Evolutionary conservation across 495 filamentous ascomycete species (phyloP).

Genomic region (Xylaria acuta): DNA sequence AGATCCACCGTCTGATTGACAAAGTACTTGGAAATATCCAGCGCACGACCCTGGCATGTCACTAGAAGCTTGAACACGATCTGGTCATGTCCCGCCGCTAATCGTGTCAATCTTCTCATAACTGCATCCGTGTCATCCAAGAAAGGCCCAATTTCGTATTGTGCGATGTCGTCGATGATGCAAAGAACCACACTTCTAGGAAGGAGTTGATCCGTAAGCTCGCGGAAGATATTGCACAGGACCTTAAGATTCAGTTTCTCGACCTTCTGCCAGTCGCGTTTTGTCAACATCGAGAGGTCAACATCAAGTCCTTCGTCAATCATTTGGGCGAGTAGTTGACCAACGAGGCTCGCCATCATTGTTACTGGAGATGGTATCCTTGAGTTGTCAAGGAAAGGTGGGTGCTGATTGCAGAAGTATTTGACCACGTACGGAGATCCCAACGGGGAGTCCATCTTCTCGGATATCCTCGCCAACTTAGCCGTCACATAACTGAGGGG

Average conservation of each 20-base stretch:
- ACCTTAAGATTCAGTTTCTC: conserved; percentile 1
- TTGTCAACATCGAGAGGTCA: neutral
- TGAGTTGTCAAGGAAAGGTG: neutral
- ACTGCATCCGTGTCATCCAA: neutral
- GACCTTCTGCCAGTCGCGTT: neutral
- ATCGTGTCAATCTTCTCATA: conserved; percentile 1
- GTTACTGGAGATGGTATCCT: neutral
- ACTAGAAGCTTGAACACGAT: conserved; percentile 22
- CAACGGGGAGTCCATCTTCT: neutral
- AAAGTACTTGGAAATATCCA: conserved; percentile 17
- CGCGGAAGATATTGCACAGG: neutral
- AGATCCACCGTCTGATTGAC: conserved; percentile 10
- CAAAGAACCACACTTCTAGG: conserved; percentile 14
- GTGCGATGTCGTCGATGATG: conserved; percentile 13
- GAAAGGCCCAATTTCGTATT: conserved; percentile 8
- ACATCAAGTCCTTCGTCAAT: neutral
- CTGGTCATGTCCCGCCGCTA: neutral
- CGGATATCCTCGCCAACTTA: conserved; percentile 9
- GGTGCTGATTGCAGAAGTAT: conserved; percentile 22
- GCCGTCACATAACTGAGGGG: conserved; percentile 11
- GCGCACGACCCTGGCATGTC: conserved; percentile 14
- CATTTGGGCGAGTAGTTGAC: conserved; percentile 21
- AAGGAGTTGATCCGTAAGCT: conserved; percentile 3
- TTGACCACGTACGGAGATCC: conserved; percentile 14
- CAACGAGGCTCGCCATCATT: conserved; percentile 18